Evolutionary conservation across 352 stramenopile species (phyloP).

Genomic region (Globisporangium orthogonon): DNA sequence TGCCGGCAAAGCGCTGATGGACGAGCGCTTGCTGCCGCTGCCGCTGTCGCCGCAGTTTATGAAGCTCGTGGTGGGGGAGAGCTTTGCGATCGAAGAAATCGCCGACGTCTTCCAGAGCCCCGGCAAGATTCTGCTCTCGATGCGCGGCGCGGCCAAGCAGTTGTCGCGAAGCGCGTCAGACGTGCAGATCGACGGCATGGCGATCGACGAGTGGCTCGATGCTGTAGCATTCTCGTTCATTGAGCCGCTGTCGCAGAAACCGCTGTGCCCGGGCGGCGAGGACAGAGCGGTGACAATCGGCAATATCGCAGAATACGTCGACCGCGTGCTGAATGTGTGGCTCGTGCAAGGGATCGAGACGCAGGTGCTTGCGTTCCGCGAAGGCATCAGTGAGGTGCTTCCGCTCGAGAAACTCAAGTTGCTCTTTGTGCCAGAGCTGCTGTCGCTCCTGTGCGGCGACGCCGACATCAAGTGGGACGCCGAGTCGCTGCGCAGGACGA

Average conservation of each 20-base stretch:
- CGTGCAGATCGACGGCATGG: constrained; percentile 57
- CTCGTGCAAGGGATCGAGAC: constrained; percentile 48
- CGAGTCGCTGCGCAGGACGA: constrained; percentile 52
- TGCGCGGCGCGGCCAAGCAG: constrained; percentile 38
- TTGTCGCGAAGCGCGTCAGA: constrained; percentile 18
- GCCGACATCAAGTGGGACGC: constrained; percentile 66
- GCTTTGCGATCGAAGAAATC: constrained; percentile 43
- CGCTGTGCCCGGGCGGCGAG: constrained; percentile 37
- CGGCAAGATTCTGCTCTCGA: constrained; percentile 50
- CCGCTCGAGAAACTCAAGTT: constrained; percentile 64
- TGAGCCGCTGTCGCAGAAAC: constrained; percentile 68
- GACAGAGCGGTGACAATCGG: constrained; percentile 37
- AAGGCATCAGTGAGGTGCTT: constrained; percentile 70
- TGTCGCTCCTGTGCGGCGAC: constrained; percentile 65
- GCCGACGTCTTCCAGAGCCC: constrained; percentile 53
- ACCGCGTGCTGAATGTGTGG: constrained; percentile 53
- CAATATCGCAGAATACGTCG: constrained; percentile 56
- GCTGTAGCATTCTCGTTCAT: constrained; percentile 70
- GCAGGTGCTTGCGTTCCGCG: constrained; percentile 70
- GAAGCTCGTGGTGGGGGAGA: constrained; percentile 64
- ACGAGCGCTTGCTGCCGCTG: constrained; percentile 67
- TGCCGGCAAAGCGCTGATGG: constrained; percentile 79
- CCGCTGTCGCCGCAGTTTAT: constrained; percentile 74
- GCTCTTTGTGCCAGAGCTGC: constrained; percentile 58
- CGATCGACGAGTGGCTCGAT: constrained; percentile 46